Percentiles rank a stretch among this genome's conserved stretches.
Conservation (phyloP, 2,329 filamentous ascomycete genomes). For the Aureobasidium pullulans region DNA sequence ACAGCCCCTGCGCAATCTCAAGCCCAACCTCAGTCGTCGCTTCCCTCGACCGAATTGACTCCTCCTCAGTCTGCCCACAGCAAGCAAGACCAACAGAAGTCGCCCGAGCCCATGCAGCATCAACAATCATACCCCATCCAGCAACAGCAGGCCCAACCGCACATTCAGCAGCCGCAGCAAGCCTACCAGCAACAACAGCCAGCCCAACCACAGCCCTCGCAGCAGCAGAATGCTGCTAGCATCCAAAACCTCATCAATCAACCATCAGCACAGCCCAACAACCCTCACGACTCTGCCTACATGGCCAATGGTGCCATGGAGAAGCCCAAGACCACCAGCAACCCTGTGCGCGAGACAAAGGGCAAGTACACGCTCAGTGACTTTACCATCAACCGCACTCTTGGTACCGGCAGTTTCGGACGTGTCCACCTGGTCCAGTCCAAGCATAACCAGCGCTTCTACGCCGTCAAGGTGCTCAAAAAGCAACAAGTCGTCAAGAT, state of each 20-base stretch:
- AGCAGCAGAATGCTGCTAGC: slow-evolving; percentile 63
- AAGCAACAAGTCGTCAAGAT: slow-evolving; percentile 98
- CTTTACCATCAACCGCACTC: slow-evolving; percentile 81
- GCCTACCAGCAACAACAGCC: slow-evolving; percentile 16
- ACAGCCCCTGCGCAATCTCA: slow-evolving; percentile 15
- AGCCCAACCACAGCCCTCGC: slow-evolving; percentile 17
- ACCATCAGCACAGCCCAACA: slow-evolving; percentile 42
- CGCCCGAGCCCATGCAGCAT: slow-evolving; percentile 35
- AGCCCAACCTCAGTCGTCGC: slow-evolving; percentile 11
- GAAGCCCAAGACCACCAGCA: slow-evolving; percentile 26
- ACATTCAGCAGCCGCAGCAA: slow-evolving; percentile 17
- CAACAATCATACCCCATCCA: slow-evolving; percentile 13
- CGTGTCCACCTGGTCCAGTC: slow-evolving; percentile 95
- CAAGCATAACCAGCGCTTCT: slow-evolving; percentile 96
- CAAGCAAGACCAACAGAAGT: slow-evolving; percentile 20
- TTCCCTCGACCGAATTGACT: slow-evolving; percentile 3
- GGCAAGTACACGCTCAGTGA: slow-evolving; percentile 93
- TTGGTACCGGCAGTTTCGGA: slow-evolving; percentile 95
- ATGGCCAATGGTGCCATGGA: slow-evolving; percentile 31
- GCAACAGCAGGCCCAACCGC: slow-evolving; percentile 17
- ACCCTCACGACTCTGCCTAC: slow-evolving; percentile 26
- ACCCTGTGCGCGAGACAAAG: slow-evolving; percentile 64
- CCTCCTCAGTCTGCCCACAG: slow-evolving; percentile 2
- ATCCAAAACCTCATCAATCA: slow-evolving; percentile 79
- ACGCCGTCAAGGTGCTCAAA: slow-evolving; percentile 97